Evolutionary conservation across 2,329 filamentous ascomycete species (phyloP).

Genomic region (Curvularia hawaiiensis): DNA sequence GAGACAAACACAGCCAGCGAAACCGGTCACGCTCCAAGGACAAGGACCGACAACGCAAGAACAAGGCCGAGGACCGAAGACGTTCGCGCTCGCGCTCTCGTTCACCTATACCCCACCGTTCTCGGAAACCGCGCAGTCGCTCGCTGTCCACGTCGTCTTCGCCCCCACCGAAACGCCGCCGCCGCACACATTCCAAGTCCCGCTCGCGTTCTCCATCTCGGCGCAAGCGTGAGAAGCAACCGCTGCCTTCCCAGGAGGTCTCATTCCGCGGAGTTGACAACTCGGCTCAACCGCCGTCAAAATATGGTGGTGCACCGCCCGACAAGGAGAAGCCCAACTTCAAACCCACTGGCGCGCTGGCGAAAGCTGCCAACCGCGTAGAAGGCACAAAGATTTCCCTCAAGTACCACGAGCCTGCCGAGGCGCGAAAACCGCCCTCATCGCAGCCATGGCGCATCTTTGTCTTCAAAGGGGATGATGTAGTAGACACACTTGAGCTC

Average conservation of each 20-base stretch:
- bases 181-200: conserved; percentile 35
- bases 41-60: conserved; percentile 22
- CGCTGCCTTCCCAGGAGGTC: conserved; percentile 54
- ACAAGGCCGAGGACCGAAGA: conserved; percentile 21
- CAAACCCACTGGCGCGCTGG: conserved; percentile 77
- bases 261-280: conserved; percentile 49
- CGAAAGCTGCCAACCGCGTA: conserved; percentile 85
- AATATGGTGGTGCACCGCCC: conserved; percentile 40
- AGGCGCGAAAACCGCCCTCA: conserved; percentile 84
- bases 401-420: conserved; percentile 94
- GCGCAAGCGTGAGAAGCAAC: conserved; percentile 48
- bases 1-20: conserved; percentile 16
- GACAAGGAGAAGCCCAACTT: conserved; percentile 91
- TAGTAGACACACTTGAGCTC: conserved; percentile 82
- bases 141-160: conserved; percentile 36
- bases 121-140: conserved; percentile 30
- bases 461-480: conserved; percentile 83
- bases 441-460: conserved; percentile 87
- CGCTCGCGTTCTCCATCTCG: conserved; percentile 51
- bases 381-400: conserved; percentile 77
- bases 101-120: conserved; percentile 33
- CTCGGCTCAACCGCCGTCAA: conserved; percentile 34
- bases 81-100: conserved; percentile 36
- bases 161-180: conserved; percentile 43
- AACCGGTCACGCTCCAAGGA: conserved; percentile 27